phyloP scores from a whole-genome alignment of 495 filamentous ascomycete genomes.

The Penicillium roqueforti region DNA sequence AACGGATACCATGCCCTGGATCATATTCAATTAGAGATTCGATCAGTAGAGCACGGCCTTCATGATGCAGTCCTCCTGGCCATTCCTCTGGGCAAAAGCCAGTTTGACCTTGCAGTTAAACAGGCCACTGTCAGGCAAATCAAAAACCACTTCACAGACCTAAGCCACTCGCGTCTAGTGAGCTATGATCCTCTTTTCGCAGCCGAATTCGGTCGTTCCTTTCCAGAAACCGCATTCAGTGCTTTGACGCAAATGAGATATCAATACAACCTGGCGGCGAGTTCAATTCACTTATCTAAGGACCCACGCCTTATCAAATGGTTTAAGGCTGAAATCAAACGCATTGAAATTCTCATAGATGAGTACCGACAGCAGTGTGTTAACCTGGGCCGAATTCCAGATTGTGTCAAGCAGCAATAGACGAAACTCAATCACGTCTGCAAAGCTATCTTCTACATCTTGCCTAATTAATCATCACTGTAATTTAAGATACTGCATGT shows the following conservation, averaged over 20 bases:
- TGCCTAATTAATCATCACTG: too few relatives aligned
- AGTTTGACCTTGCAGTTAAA: conserved; percentile 2
- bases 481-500: too few relatives aligned
- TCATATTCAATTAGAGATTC: neutral
- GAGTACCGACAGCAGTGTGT: too few relatives aligned
- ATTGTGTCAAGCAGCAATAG: too few relatives aligned
- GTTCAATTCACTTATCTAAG: neutral
- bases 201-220: neutral
- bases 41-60: neutral
- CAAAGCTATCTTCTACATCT: too few relatives aligned
- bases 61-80: conserved; percentile 1
- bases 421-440: too few relatives aligned
- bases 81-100: conserved; percentile 1
- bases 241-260: neutral
- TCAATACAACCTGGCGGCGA: neutral
- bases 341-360: neutral
- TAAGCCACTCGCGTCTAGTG: neutral
- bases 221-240: neutral
- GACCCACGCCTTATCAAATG: neutral
- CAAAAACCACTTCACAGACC: neutral
- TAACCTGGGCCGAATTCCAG: too few relatives aligned
- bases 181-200: neutral
- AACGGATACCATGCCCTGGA: neutral
- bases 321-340: neutral
- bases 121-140: neutral